Evolutionary conservation across 139 green algal genomes (phyloP).

Genomic region (Limnomonas spitsbergensis): DNA sequence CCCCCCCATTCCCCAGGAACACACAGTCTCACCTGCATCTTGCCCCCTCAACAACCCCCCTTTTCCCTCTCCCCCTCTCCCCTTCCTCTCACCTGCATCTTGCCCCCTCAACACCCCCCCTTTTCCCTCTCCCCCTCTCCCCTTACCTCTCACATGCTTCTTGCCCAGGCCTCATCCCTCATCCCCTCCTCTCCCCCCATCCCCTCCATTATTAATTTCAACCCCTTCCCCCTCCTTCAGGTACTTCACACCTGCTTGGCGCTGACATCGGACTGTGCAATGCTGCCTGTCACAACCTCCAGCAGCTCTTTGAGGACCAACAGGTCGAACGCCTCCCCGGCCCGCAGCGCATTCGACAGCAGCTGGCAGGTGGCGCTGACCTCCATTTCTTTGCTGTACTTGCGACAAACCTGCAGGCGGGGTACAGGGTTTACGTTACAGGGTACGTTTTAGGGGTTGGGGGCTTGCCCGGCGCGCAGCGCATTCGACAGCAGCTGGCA

Average conservation of each 20-base stretch:
- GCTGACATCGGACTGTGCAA: slow-evolving; percentile 5
- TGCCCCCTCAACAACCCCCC: no score
- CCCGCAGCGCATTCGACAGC: slow-evolving; percentile 70
- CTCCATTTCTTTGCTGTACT: slow-evolving; percentile 52
- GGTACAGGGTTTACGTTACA: neutral
- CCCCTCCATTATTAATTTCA: no score
- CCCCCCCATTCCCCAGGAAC: no score
- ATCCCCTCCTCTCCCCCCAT: no score
- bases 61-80: no score
- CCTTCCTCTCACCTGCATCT: no score
- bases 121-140: no score
- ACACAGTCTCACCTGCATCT: no score
- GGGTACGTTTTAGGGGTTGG: neutral
- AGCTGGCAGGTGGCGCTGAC: slow-evolving; percentile 58
- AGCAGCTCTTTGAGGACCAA: slow-evolving; percentile 50
- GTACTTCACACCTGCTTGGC: slow-evolving; percentile 3
- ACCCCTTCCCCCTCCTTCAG: no score
- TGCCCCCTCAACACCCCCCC: no score
- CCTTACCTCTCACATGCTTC: no score
- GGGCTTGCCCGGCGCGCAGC: slow-evolving; percentile 58
- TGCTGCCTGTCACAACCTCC: neutral
- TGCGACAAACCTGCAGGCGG: slow-evolving; percentile 3
- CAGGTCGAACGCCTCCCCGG: slow-evolving; percentile 64
- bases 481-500: slow-evolving; percentile 70
- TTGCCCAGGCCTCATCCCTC: no score